Evolutionary conservation across 73 alveolate genomes (phyloP), one percentile per base, ranked within the genome.

Genomic region (Diophrys sp.): DNA sequence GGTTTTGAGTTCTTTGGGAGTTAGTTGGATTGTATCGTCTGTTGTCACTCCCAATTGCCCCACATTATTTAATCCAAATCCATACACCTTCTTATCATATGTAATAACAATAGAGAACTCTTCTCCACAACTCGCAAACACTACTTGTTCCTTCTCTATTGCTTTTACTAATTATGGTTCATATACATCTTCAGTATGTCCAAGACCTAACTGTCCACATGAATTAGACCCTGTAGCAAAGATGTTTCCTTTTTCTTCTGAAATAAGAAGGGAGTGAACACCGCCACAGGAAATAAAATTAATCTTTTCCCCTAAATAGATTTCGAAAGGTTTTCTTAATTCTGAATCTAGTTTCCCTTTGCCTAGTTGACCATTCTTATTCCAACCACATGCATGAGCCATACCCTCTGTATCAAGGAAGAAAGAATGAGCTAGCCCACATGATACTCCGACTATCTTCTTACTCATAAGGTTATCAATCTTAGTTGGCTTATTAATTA

Each of bases 401-500:
- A 66, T 24, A 23, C 78, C 77, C 0, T 67, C 73, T 0, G 28
- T 67, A 33, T 32, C 56, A 29, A 77, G 70, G 71, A 77, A 54
- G 29, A 77, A 33, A n/a, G 85, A 54, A 74, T 77, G 85, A n/a
- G 85, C 85, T 23, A 77, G 25, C 0, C 85, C 85, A 1, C 85
- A 77, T 24, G 85, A 55, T 23, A 77, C 57, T 0, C 85, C 85
- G 31, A 29, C 44, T 26, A 77, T 57, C 56, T 77, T 70, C 14
- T 77, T 70, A 0, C 54, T 34, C 33, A 67, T 24, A 1, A 77
- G 33, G 0, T 53, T 5, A 1, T 67, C 31, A 1, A 77, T n/a
- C 54, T 54, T 30, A 0, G 85, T 77, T 24, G 85, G 85, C 8
- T 23, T 30, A 18, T 18, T 1, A 8, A 77, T 77, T 23, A 66